Base-by-base conservation (phyloP, 202 grass and related monocot genomes). In the Alloteropsis angusta region DNA sequence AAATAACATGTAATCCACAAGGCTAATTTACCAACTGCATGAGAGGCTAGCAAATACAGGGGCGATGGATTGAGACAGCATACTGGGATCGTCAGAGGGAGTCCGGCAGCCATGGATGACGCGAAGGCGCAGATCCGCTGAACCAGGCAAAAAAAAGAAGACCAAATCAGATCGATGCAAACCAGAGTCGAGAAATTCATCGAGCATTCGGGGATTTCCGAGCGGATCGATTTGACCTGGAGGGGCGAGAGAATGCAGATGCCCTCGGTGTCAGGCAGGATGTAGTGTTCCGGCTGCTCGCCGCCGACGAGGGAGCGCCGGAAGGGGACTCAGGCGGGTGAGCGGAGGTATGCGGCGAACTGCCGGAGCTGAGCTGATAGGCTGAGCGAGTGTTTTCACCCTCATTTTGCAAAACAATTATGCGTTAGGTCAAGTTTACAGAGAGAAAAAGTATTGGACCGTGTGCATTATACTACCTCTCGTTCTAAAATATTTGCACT, bases 101-200 rank as follows among this genome's bases (percentile, higher is more conserved):
- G 28, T 30, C 28, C 28, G 28, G 28, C 28, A 1, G 28, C 28
- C 28, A 30, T 30, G 28, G 28, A 30, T 30, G 28, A 30, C 28
- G 23, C 86, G 30, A 93, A 97, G 22, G 75, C 84, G 73, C 93
- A 97, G 57, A 97, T 44, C 71, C 88, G 75, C 90, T 97, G 77
- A 65, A 76, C 18, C 34, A 62, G 28, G 28, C 28, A 30, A 30
- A 30, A 1, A 1, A 30, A 30, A 84, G 65, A 16, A 36, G 74
- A 84, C 46, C 42, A 42, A 5, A 16, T 84, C 44, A 80, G 80
- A 87, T 57, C 59, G 57, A 57, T 41, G 28, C 28, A 30, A 30
- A 75, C 12, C 64, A 30, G 22, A 17, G 45, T 43, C 3, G 78
- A 75, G 62, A 74, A 79, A 46, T 28, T 63, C 48, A 25, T 56